phyloP scores from a whole-genome alignment of 1,139 yeast genomes.

The Hansenula lynferdii region DNA sequence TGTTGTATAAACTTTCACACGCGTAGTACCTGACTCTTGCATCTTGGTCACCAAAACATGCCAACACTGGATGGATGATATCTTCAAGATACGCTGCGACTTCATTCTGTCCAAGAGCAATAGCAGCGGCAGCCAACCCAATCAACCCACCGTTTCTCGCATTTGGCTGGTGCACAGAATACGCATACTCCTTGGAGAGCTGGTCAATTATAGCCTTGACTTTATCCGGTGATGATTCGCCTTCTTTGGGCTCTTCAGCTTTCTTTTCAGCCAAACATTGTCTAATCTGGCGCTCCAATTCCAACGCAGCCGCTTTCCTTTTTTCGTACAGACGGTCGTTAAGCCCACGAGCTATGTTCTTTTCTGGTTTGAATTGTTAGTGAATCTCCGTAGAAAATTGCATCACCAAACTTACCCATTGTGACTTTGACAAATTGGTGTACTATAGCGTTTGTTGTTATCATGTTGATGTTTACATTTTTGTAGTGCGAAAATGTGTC shows the following conservation, averaged over 20 bases:
- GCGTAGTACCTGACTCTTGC: constrained; percentile 96
- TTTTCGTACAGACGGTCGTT: constrained; percentile 91
- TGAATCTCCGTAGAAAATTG: too few species aligned
- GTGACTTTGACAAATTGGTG: too few species aligned
- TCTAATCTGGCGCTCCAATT: constrained; percentile 76
- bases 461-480: constrained; percentile 1
- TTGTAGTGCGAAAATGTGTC: background rate
- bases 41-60: constrained; percentile 96
- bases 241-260: background rate
- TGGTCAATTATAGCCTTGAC: constrained; percentile 67
- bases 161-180: constrained; percentile 73
- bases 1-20: constrained; percentile 92
- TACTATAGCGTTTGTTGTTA: too few species aligned
- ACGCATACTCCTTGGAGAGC: constrained; percentile 64
- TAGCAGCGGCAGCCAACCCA: constrained; percentile 73
- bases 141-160: constrained; percentile 74
- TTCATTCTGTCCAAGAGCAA: constrained; percentile 71
- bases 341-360: constrained; percentile 74
- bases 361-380: constrained; percentile 37
- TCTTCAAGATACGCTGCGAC: constrained; percentile 73
- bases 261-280: constrained; percentile 62
- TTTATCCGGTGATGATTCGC: constrained; percentile 44
- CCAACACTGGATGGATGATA: constrained; percentile 88
- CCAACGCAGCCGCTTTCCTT: constrained; percentile 91
- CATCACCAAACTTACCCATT: too few species aligned